phyloP scores from a whole-genome alignment of 192 early-diverging fungal genomes.

The Phycomyces blakesleeanus region DNA sequence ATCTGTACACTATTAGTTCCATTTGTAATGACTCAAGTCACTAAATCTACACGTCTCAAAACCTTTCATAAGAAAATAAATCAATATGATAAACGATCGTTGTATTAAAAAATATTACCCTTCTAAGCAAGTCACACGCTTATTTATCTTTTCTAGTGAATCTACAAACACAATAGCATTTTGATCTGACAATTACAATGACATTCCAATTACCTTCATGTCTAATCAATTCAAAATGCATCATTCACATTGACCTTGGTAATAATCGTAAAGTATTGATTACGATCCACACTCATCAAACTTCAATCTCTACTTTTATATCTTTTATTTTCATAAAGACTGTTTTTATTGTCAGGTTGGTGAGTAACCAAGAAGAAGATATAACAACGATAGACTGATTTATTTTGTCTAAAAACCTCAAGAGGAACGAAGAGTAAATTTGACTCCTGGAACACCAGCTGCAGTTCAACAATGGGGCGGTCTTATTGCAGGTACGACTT shows the following conservation, averaged over 20 bases:
- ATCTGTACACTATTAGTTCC: too few species aligned
- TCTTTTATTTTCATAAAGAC: slow-evolving; percentile 46
- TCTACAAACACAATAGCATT: too few species aligned
- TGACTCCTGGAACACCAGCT: slow-evolving; percentile 64
- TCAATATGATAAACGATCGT: too few species aligned
- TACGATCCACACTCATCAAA: neutral
- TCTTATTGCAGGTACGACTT: slow-evolving; percentile 60
- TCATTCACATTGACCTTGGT: slow-evolving; percentile 45
- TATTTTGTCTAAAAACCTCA: neutral
- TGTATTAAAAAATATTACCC: too few species aligned
- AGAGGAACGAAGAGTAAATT: slow-evolving; percentile 70
- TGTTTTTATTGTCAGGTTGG: slow-evolving; percentile 82
- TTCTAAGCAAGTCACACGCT: too few species aligned
- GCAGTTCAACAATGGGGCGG: slow-evolving; percentile 91
- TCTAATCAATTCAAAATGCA: slow-evolving; percentile 23
- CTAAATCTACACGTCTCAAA: too few species aligned
- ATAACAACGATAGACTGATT: slow-evolving; percentile 1
- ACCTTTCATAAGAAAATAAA: too few species aligned
- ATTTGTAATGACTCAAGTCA: too few species aligned
- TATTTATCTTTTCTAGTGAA: too few species aligned
- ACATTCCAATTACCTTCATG: slow-evolving; percentile 12
- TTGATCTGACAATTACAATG: too few species aligned
- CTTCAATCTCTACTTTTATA: neutral
- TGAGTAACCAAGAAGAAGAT: slow-evolving; percentile 33
- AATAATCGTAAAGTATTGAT: neutral